These are phyloP conservation scores for Vaccinium corymbosum DNA, from an alignment of 148 eudicot genomes.

Conservation along the genomic window DNA sequence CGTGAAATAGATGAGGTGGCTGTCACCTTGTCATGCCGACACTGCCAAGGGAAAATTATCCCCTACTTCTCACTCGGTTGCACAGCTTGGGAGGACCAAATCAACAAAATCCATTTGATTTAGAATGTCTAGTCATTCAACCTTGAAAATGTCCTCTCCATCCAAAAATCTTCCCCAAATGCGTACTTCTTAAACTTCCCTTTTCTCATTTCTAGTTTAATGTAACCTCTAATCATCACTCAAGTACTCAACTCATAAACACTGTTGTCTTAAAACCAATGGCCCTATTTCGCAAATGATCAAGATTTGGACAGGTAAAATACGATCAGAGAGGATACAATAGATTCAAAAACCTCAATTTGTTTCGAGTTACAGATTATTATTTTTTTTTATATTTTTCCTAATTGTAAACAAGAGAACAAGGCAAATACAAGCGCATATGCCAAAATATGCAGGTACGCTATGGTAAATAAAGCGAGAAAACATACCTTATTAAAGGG, in stretches of 20 bases:
- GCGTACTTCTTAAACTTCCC: not conserved
- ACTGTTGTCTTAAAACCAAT: not conserved
- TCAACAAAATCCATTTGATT: too few relatives aligned
- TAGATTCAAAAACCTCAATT: not conserved
- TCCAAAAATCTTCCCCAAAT: not conserved
- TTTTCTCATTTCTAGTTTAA: not conserved
- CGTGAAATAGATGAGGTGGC: too few relatives aligned
- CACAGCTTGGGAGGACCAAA: too few relatives aligned
- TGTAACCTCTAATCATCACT: not conserved
- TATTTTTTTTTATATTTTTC: not conserved
- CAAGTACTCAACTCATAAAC: not conserved
- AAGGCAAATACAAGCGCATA: not conserved
- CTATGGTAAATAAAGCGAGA: not conserved
- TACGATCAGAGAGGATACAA: not conserved
- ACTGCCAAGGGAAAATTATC: too few relatives aligned
- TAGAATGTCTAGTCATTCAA: not conserved
- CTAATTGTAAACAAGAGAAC: not conserved
- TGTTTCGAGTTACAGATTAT: not conserved
- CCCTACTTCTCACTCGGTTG: too few relatives aligned
- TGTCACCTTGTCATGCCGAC: too few relatives aligned
- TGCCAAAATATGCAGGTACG: not conserved
- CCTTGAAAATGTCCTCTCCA: not conserved
- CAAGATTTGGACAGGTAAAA: not conserved
- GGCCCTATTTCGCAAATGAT: not conserved
- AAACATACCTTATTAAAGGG: constrained; percentile 3